Conservation (phyloP, 2,329 filamentous ascomycete species). For the Diaporthe longicolla region DNA sequence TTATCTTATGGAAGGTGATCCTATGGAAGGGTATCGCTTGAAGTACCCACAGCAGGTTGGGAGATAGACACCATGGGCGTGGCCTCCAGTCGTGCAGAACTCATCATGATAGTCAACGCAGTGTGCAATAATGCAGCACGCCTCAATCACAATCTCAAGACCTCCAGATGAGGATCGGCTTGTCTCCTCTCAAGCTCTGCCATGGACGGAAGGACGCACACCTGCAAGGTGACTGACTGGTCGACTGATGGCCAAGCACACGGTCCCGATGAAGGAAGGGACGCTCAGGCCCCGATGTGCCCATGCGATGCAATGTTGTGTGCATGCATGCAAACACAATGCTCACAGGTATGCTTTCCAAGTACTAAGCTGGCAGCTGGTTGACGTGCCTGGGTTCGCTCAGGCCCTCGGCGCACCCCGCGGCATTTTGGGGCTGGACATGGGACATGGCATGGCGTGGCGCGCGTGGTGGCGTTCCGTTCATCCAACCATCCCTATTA, state of each 20-base stretch:
- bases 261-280: neutral
- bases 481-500: neutral
- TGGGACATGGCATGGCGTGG: neutral
- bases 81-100: no score
- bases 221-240: neutral
- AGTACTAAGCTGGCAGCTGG: neutral
- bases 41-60: no score
- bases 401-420: constrained; percentile 27
- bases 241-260: neutral
- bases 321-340: neutral
- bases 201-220: neutral
- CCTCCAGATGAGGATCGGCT: neutral
- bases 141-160: neutral
- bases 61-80: no score
- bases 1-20: no score
- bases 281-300: neutral
- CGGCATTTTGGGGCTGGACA: neutral
- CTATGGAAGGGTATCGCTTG: no score
- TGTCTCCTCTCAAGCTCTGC: neutral
- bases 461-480: constrained; percentile 1
- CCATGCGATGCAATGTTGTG: neutral
- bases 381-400: neutral
- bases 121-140: neutral
- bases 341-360: neutral
- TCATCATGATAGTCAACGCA: neutral